phyloP scores from a whole-genome alignment of 208 protist genomes.

The Kentomonas sorsogonicus region DNA sequence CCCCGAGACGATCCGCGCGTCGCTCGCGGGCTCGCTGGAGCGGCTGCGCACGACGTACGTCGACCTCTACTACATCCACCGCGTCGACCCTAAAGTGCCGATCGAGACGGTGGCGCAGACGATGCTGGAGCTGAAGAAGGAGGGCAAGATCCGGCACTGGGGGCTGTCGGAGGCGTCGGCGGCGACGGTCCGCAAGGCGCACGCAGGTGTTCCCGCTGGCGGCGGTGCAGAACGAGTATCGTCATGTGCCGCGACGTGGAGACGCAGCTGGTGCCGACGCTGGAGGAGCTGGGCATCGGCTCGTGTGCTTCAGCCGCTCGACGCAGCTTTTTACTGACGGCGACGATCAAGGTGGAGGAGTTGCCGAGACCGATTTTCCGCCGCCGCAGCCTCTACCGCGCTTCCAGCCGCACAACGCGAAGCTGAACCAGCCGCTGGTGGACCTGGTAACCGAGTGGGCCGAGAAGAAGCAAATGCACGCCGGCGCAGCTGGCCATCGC shows the following conservation, averaged over 20 bases:
- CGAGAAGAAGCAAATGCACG: no score
- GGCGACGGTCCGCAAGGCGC: slow-evolving; percentile 21
- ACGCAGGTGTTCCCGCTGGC: slow-evolving; percentile 29
- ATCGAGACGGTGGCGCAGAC: slow-evolving; percentile 27
- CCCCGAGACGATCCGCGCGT: slow-evolving; percentile 16
- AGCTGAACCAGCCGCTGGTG: no score
- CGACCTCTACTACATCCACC: slow-evolving; percentile 44
- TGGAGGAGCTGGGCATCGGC: slow-evolving; percentile 33
- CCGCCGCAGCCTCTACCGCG: no score
- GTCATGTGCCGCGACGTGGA: slow-evolving; percentile 21
- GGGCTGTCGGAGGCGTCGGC: slow-evolving; percentile 21
- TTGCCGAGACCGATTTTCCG: no score
- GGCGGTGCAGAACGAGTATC: slow-evolving; percentile 31
- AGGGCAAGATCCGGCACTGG: slow-evolving; percentile 36
- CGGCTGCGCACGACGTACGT: slow-evolving; percentile 30
- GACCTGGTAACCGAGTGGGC: no score
- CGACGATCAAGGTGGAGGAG: no score
- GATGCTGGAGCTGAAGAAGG: slow-evolving; percentile 28
- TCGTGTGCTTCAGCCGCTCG: slow-evolving; percentile 28
- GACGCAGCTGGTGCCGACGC: slow-evolving; percentile 17
- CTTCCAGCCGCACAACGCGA: no score
- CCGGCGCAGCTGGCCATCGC: no score
- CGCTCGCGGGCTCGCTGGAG: slow-evolving; percentile 33
- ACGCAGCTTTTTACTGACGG: no score
- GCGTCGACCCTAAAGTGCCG: slow-evolving; percentile 21